Conservation (phyloP, 768 basidiomycete species). For the Lyophyllum semitale region DNA sequence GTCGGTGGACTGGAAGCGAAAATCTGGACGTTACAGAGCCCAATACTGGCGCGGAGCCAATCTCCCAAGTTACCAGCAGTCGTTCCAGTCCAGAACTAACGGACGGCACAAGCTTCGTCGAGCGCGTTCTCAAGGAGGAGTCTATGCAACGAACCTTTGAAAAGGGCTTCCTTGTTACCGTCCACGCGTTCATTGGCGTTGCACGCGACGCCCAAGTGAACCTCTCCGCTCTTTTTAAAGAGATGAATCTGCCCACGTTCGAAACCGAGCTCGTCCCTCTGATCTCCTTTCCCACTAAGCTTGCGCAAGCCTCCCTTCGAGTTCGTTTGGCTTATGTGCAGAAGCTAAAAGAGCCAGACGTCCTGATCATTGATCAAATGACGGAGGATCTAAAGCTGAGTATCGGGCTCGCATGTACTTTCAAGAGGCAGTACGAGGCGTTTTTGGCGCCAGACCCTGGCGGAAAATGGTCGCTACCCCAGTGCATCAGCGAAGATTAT, state of each 20-base stretch:
- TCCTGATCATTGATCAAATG: conserved; percentile 92
- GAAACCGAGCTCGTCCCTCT: conserved; percentile 86
- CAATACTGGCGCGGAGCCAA: conserved; percentile 64
- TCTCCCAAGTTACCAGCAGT: conserved; percentile 28
- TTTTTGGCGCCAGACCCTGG: conserved; percentile 85
- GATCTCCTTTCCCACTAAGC: conserved; percentile 94
- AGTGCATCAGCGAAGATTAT: conserved; percentile 88
- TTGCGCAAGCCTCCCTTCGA: conserved; percentile 89
- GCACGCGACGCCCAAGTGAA: conserved; percentile 88
- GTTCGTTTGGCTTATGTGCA: conserved; percentile 88
- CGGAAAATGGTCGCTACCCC: conserved; percentile 86
- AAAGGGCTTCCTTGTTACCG: conserved; percentile 84
- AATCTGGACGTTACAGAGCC: conserved; percentile 87
- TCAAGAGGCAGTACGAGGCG: conserved; percentile 93
- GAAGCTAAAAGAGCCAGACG: conserved; percentile 85
- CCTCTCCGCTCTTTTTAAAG: conserved; percentile 70
- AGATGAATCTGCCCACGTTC: conserved; percentile 92
- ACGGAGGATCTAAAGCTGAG: conserved; percentile 90
- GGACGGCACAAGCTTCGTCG: conserved; percentile 86
- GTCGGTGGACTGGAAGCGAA: conserved; percentile 93
- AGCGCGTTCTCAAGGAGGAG: conserved; percentile 93
- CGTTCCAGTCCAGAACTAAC: conserved; percentile 45
- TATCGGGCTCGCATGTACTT: conserved; percentile 90
- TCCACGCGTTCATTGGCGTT: conserved; percentile 81
- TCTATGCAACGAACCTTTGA: conserved; percentile 95